phyloP scores from a whole-genome alignment of 495 filamentous ascomycete genomes.

The Trichocladium antarcticum region DNA sequence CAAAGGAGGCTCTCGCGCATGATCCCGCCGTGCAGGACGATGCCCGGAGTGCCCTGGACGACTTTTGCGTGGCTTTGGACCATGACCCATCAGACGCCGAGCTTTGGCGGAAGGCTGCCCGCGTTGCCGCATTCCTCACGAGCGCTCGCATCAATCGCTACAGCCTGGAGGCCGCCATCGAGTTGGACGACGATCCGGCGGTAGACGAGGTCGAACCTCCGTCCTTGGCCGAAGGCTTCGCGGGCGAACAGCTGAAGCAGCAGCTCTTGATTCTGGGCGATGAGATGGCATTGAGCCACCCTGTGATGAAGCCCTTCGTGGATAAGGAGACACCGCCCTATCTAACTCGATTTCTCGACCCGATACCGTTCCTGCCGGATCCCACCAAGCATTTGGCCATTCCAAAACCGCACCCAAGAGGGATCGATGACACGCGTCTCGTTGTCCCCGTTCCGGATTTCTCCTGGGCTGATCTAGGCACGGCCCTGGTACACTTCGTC shows the following conservation, averaged over 20 bases:
- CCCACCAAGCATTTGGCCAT: conserved; percentile 30
- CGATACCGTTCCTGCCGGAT: conserved; percentile 63
- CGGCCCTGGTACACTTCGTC: conserved; percentile 26
- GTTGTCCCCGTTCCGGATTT: conserved; percentile 20
- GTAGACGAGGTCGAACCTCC: conserved; percentile 62
- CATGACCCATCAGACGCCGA: conserved; percentile 88
- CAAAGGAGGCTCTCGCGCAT: conserved; percentile 26
- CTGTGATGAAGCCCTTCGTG: conserved; percentile 49
- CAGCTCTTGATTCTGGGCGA: conserved; percentile 61
- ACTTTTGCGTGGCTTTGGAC: conserved; percentile 67
- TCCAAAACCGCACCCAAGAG: conserved; percentile 20
- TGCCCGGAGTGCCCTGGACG: conserved; percentile 42
- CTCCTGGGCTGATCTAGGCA: conserved; percentile 37
- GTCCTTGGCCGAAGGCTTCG: conserved; percentile 75
- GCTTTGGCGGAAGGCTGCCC: conserved; percentile 80
- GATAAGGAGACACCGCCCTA: conserved; percentile 52
- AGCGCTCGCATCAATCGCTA: conserved; percentile 71
- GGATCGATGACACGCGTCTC: conserved; percentile 48
- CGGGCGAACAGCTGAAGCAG: conserved; percentile 62
- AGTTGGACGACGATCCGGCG: conserved; percentile 66
- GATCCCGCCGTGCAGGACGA: conserved; percentile 32
- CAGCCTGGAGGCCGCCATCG: conserved; percentile 82
- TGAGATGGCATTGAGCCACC: conserved; percentile 54
- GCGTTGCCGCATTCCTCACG: conserved; percentile 61
- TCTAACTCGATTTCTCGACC: conserved; percentile 59